Evolutionary conservation across 2,329 filamentous ascomycete genomes (phyloP).

Genomic region (Talaromyces atroroseus): DNA sequence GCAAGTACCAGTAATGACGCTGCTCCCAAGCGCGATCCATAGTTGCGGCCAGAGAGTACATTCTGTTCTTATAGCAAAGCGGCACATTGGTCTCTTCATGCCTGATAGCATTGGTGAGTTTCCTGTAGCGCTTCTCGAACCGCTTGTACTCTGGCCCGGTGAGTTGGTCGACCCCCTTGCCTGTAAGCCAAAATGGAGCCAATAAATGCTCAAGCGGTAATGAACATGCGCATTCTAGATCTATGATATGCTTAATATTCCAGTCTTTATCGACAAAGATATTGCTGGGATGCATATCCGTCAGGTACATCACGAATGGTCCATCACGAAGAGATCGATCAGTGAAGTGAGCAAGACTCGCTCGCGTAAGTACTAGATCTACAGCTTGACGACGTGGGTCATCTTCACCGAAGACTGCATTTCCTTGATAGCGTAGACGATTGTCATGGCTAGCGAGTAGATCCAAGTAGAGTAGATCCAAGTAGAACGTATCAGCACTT

Average conservation of each 20-base stretch:
- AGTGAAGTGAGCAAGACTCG: constrained; percentile 23
- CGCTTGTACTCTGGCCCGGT: not conserved
- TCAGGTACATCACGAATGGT: constrained; percentile 30
- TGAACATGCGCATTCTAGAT: constrained; percentile 24
- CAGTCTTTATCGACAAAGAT: constrained; percentile 28
- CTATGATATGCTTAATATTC: constrained; percentile 24
- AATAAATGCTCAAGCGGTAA: constrained; percentile 16
- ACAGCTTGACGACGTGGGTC: not conserved
- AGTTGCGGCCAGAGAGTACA: not conserved
- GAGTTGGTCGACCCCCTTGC: constrained; percentile 1
- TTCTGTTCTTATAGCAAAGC: not conserved
- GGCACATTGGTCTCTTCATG: not conserved
- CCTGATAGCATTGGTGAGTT: not conserved
- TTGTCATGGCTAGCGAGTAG: not conserved
- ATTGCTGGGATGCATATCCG: constrained; percentile 37
- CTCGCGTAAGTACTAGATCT: constrained; percentile 19
- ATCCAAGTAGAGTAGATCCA: not conserved
- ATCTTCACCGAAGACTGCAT: not conserved
- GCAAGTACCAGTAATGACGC: not conserved
- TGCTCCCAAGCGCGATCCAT: not conserved
- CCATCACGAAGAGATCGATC: constrained; percentile 27
- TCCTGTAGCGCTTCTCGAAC: not conserved
- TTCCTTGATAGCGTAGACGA: not conserved
- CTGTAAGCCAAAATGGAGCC: constrained; percentile 23
- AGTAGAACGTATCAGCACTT: not conserved